Conservation (phyloP, 106 monocot genomes). For the Dendrobium catenatum region DNA sequence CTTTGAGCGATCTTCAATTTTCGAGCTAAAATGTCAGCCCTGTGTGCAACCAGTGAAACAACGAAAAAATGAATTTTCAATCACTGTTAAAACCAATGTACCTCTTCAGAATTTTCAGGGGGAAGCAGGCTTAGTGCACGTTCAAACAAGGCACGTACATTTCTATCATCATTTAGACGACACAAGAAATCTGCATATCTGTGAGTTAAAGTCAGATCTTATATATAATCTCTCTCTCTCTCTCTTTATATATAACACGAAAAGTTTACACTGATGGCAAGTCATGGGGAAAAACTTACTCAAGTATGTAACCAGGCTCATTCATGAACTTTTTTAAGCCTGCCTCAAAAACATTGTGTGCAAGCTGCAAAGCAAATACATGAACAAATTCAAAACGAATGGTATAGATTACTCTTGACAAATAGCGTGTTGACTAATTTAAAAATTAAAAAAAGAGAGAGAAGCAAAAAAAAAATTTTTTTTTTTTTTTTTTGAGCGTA, state of each 20-base stretch:
- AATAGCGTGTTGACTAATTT: not conserved
- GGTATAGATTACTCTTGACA: not conserved
- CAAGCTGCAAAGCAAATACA: slow-evolving; percentile 54
- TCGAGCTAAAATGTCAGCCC: not conserved
- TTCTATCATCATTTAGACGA: slow-evolving; percentile 93
- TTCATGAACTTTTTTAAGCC: slow-evolving; percentile 91
- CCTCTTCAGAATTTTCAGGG: slow-evolving; percentile 86
- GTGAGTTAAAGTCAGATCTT: slow-evolving; percentile 12
- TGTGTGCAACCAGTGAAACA: not conserved
- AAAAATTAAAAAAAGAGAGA: too few relatives aligned
- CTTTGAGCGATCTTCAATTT: too few relatives aligned
- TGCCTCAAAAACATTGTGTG: slow-evolving; percentile 90
- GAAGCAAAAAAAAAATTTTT: too few relatives aligned
- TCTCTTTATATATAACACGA: too few relatives aligned
- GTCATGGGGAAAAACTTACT: slow-evolving; percentile 36
- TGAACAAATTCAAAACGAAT: not conserved
- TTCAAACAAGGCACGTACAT: slow-evolving; percentile 97
- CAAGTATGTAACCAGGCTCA: slow-evolving; percentile 90
- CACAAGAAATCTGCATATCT: slow-evolving; percentile 98
- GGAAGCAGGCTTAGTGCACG: slow-evolving; percentile 84
- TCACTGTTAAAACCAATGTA: slow-evolving; percentile 9
- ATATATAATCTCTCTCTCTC: not conserved
- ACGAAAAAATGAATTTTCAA: not conserved
- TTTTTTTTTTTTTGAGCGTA: too few relatives aligned
- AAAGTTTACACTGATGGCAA: not conserved